Evolutionary conservation across 805 yeast genomes (phyloP), one percentile per base, ranked within the genome.

Genomic region (Wickerhamomyces pijperi): DNA sequence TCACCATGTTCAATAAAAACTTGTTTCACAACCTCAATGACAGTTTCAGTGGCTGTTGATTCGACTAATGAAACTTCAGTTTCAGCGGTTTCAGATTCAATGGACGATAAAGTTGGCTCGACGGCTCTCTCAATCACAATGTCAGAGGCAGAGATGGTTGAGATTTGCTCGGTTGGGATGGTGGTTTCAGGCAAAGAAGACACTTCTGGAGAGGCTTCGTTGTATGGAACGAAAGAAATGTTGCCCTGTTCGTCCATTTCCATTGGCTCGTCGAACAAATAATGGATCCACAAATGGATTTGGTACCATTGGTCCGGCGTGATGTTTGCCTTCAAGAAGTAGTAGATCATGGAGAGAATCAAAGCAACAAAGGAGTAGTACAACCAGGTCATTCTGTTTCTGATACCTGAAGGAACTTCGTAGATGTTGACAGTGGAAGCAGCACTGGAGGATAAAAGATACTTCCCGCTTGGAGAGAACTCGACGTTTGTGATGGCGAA

Each of bases 401-500:
- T 43, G 25, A 65, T 65, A 18, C 67, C 68, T 19, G 58, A 60
- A 3, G 92, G 88, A 17, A 85, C 56, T 41, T 64, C 66, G 41
- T 78, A 60, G 8, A 85, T 75, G 47, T 70, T 75, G 21, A 86
- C 71, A 1, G 85, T 69, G 44, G 81, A 78, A 3, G 92, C 83
- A 2, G 88, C 94, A 28, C 90, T 79, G 0, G 76, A 79, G 18
- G 85, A 72, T 3, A 85, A 90, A 36, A 85, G 59, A 40, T 67
- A 68, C 37, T 71, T 60, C 7, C 88, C 86, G 53, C 75, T 68
- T 13, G 82, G 79, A 4, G 86, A 78, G 43, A 85, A 78, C 3
- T 74, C 63, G 9, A 84, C 74, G 34, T 72, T 69, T 0, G 96
- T 86, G 38, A 86, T 77, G 19, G 94, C 86, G 56, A 83, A 83